Base-by-base conservation (phyloP, 768 basidiomycete genomes). In the Coprinellus aureogranulatus region DNA sequence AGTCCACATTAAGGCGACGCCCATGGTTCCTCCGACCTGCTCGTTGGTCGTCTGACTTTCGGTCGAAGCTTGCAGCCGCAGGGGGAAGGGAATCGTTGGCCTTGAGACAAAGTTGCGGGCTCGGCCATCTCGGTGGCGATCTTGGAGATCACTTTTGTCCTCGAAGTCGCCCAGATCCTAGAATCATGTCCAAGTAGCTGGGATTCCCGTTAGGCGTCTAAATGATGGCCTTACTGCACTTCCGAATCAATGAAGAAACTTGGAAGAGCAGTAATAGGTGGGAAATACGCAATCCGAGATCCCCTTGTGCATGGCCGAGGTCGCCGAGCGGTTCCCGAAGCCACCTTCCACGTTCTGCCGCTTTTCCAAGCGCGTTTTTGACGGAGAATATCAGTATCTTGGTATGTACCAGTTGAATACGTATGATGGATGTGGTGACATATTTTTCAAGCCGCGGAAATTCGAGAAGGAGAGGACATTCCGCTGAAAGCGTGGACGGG, bases 401-500 rank as follows among this genome's bases (percentile, higher is more conserved):
- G 11, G 44, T 22, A 8, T 23, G 8, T 23, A 45, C 9, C 11
- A 22, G 8, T 22, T 26, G 28, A 31, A 27, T 39, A n/a, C 31
- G 16, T 23, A 2, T 3, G 4, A 34, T 37, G 30, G 18, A 28
- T 8, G 31, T n/a, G n/a, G 23, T 37, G 4, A 9, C 30, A 20
- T 37, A 27, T 39, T 52, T 52, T 52, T 52, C 30, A 14, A 30
- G 28, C 14, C 27, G 14, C 6, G 16, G 26, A 31, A 20, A 22
- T 31, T 30, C 34, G 34, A 10, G 31, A 30, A 50, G 37, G 40
- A 28, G 20, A 20, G 28, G 42, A 42, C 70, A 70, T 34, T 67
- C 50, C 31, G 50, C 16, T 25, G 50, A 65, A 4, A 82, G 79
- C 18, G 83, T 76, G 52, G 79, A 74, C 47, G 83, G 79, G 67